Percentiles rank a stretch among this genome's conserved stretches.
phyloP scores from a whole-genome alignment of 2,329 filamentous ascomycete species.

The Coniochaeta ligniaria region DNA sequence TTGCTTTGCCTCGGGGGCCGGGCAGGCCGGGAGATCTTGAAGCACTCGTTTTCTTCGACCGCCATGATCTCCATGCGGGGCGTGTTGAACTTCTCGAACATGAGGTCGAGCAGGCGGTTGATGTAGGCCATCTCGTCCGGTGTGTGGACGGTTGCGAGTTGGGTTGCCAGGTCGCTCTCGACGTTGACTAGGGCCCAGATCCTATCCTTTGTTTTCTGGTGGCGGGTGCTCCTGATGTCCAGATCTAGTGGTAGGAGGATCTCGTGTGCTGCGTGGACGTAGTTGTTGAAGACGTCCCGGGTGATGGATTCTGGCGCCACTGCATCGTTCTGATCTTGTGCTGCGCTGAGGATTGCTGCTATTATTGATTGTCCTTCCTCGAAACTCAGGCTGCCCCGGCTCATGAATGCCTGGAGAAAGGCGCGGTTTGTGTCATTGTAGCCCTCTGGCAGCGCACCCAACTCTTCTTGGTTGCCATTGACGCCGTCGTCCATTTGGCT shows the following conservation, averaged over 20 bases:
- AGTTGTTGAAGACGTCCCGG: conserved; percentile 58
- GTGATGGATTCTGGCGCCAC: conserved; percentile 57
- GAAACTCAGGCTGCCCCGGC: conserved; percentile 69
- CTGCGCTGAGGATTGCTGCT: conserved; percentile 63
- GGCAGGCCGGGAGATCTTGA: conserved; percentile 56
- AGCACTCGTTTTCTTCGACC: conserved; percentile 70
- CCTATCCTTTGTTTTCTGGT: conserved; percentile 61
- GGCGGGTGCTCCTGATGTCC: conserved; percentile 69
- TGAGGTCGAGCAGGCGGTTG: conserved; percentile 78
- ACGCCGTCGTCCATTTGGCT: conserved; percentile 15
- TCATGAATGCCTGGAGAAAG: conserved; percentile 84
- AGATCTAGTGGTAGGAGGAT: conserved; percentile 76
- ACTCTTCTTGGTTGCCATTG: conserved; percentile 18
- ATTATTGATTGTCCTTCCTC: conserved; percentile 67
- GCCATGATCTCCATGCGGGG: conserved; percentile 76
- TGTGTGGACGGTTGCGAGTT: conserved; percentile 74
- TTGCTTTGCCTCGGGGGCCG: conserved; percentile 20
- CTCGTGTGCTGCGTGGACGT: conserved; percentile 63
- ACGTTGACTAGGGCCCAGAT: conserved; percentile 84
- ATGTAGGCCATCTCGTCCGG: conserved; percentile 86
- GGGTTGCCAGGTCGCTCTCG: conserved; percentile 75
- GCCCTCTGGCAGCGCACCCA: conserved; percentile 14
- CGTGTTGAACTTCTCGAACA: conserved; percentile 87
- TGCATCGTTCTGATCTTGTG: conserved; percentile 22
- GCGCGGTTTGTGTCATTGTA: conserved; percentile 67